phyloP scores from a whole-genome alignment of 192 early-diverging fungal species.

The Helicostylum pulchrum region DNA sequence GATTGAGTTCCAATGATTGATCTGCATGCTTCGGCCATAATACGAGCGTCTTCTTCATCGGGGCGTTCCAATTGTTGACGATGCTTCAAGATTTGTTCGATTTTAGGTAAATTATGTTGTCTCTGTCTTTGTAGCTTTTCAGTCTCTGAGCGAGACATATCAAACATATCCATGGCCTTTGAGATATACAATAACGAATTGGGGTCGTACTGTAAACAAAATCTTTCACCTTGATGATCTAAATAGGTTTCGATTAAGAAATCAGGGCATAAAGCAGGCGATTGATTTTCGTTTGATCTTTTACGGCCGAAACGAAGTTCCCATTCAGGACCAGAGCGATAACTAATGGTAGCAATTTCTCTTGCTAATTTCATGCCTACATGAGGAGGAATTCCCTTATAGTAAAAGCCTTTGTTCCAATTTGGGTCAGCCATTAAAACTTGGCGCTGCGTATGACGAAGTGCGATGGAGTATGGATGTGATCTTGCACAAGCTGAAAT shows the following conservation, averaged over 20 bases:
- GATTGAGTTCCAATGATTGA: conserved; percentile 17
- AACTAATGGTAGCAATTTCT: conserved; percentile 89
- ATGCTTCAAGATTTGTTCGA: conserved; percentile 12
- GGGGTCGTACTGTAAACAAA: conserved; percentile 90
- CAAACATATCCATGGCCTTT: conserved; percentile 99
- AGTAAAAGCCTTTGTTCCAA: conserved; percentile 94
- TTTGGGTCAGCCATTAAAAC: conserved; percentile 93
- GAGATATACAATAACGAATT: conserved; percentile 92
- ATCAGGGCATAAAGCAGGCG: conserved; percentile 85
- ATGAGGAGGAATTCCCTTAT: conserved; percentile 82
- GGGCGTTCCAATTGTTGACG: too few relatives aligned
- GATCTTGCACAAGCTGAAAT: conserved; percentile 93
- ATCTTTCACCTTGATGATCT: conserved; percentile 94
- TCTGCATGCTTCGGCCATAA: conserved; percentile 17
- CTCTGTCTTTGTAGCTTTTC: conserved; percentile 41
- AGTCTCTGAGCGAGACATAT: conserved; percentile 68
- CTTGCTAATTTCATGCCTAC: conserved; percentile 94
- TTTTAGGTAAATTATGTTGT: conserved; percentile 30
- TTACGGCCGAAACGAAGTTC: conserved; percentile 91
- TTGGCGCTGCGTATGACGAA: conserved; percentile 90
- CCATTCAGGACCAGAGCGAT: conserved; percentile 98
- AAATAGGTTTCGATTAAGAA: conserved; percentile 95
- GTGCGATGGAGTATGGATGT: conserved; percentile 94
- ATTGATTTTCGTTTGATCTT: conserved; percentile 65
- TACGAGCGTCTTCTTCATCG: neutral